These are phyloP conservation scores for Odontarrhena argentea DNA, from an alignment of 345 rosid genomes.

Conservation along the genomic window DNA sequence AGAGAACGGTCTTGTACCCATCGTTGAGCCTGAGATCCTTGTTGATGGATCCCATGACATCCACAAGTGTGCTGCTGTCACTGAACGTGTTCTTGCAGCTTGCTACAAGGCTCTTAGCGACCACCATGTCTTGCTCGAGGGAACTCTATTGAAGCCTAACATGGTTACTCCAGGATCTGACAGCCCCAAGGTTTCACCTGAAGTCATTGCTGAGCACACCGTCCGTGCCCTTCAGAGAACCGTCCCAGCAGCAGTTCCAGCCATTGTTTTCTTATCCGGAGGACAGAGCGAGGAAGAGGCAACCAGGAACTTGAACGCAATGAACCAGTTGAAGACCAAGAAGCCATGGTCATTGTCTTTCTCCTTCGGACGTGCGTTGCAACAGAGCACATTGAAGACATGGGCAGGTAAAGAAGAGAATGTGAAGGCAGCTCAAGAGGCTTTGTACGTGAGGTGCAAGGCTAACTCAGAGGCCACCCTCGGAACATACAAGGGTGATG, in stretches of 20 bases:
- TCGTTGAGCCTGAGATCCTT: slow-evolving; percentile 94
- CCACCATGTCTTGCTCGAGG: slow-evolving; percentile 94
- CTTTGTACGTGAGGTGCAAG: slow-evolving; percentile 73
- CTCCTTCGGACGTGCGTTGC: slow-evolving; percentile 96
- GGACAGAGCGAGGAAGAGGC: slow-evolving; percentile 98
- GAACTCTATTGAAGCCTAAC: slow-evolving; percentile 92
- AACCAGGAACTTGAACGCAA: slow-evolving; percentile 83
- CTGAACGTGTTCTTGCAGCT: slow-evolving; percentile 87
- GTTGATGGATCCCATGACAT: slow-evolving; percentile 94
- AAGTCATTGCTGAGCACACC: slow-evolving; percentile 83
- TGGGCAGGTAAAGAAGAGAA: slow-evolving; percentile 90
- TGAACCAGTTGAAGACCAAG: slow-evolving; percentile 86
- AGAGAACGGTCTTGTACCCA: slow-evolving; percentile 94
- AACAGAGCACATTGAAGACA: slow-evolving; percentile 93
- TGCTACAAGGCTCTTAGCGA: slow-evolving; percentile 97
- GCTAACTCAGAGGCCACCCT: slow-evolving; percentile 96
- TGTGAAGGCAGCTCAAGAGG: slow-evolving; percentile 63
- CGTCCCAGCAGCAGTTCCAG: slow-evolving; percentile 92
- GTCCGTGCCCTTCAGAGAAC: slow-evolving; percentile 88
- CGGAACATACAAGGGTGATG: slow-evolving; percentile 84
- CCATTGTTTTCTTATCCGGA: slow-evolving; percentile 82
- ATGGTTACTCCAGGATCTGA: slow-evolving; percentile 98
- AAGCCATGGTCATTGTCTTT: slow-evolving; percentile 96
- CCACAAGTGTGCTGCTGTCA: slow-evolving; percentile 79
- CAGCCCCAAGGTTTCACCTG: slow-evolving; percentile 71